A percentile compares a stretch with the other conserved stretches of the same genome.
Conservation (phyloP, 2,329 filamentous ascomycete genomes). For the Fusarium lyarnte region DNA sequence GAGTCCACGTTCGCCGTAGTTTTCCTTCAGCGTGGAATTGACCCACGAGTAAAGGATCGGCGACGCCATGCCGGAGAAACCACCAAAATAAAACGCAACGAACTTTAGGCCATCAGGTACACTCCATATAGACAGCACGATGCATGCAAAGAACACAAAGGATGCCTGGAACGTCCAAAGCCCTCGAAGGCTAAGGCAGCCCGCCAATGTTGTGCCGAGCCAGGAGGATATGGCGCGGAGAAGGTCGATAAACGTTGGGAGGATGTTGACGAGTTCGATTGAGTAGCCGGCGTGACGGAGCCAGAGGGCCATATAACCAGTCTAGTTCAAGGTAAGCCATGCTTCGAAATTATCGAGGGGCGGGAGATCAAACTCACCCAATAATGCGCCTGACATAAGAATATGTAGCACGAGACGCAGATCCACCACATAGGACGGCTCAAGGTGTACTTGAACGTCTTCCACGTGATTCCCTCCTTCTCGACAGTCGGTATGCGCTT, state of each 20-base stretch:
- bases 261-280: not conserved
- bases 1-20: not conserved
- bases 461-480: not conserved
- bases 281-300: not conserved
- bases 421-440: constrained; percentile 10
- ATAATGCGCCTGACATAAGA: not conserved
- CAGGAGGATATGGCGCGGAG: not conserved
- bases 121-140: not conserved
- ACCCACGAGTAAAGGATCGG: not conserved
- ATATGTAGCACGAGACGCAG: not conserved
- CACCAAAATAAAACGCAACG: not conserved
- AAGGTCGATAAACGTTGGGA: not conserved
- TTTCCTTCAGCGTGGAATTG: not conserved
- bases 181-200: not conserved
- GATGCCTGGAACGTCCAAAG: constrained; percentile 1
- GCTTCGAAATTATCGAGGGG: accelerated
- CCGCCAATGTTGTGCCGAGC: not conserved
- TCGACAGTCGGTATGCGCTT: not conserved
- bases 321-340: accelerated
- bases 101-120: not conserved
- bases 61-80: not conserved
- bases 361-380: not conserved
- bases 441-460: not conserved
- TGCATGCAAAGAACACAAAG: not conserved
- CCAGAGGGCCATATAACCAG: constrained; percentile 5